A percentile compares a stretch with the other conserved stretches of the same genome.
phyloP scores from a whole-genome alignment of 2,329 filamentous ascomycete genomes.

The Botryotinia calthae region DNA sequence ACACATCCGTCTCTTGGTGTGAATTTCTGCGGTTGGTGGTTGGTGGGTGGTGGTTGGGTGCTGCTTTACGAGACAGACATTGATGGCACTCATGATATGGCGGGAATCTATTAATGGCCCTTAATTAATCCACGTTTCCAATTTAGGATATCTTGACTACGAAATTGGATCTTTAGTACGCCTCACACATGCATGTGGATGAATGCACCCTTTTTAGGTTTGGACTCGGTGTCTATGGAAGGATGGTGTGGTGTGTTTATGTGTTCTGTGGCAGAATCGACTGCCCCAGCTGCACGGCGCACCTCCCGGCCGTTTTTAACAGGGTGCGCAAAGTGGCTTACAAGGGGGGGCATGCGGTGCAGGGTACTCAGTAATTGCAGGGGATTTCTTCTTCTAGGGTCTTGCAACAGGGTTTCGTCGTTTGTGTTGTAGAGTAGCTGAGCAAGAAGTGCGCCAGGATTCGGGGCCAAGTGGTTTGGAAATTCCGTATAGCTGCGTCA shows the following conservation, averaged over 20 bases:
- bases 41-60: constrained; percentile 31
- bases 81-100: constrained; percentile 8
- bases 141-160: constrained; percentile 11
- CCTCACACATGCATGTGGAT: constrained; percentile 19
- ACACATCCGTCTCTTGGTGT: neutral
- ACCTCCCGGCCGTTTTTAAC: constrained; percentile 22
- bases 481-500: constrained; percentile 31
- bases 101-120: constrained; percentile 32
- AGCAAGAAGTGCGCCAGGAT: constrained; percentile 29
- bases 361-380: constrained; percentile 14
- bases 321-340: constrained; percentile 18
- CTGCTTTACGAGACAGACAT: constrained; percentile 25
- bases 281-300: constrained; percentile 20
- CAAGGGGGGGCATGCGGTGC: constrained; percentile 21
- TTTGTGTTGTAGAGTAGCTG: constrained; percentile 30
- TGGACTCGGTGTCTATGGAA: constrained; percentile 17
- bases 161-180: constrained; percentile 21
- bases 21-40: constrained; percentile 29
- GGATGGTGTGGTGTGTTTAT: neutral
- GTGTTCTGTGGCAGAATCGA: constrained; percentile 19
- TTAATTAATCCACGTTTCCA: constrained; percentile 32
- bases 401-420: constrained; percentile 20
- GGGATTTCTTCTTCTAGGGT: constrained; percentile 9
- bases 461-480: constrained; percentile 26
- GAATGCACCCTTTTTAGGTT: constrained; percentile 16